These are phyloP conservation scores for Zizania palustris DNA, from an alignment of 202 grass and related monocot species.

Conservation along the genomic window DNA sequence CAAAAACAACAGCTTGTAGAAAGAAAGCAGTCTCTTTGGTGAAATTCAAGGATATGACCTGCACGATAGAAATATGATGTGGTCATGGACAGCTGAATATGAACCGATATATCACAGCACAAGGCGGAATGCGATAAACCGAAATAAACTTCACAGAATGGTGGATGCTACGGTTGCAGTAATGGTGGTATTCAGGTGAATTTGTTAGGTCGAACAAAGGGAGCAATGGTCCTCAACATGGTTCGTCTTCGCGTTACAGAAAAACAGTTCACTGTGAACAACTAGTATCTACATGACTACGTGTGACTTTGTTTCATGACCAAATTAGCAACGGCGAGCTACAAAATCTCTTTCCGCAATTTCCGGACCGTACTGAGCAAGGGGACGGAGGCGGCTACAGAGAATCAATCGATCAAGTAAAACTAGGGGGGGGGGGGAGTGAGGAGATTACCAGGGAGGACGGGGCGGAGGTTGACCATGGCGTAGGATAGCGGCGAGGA, in stretches of 20 bases:
- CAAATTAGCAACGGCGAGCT: not conserved
- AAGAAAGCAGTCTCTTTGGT: not conserved
- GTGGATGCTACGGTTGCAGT: not conserved
- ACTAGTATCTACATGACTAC: not conserved
- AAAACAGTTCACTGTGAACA: not conserved
- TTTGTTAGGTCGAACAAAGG: not conserved
- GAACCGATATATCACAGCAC: not conserved
- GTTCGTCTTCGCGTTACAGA: not conserved
- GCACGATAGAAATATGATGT: not conserved
- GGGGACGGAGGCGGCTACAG: not conserved
- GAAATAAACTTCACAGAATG: not conserved
- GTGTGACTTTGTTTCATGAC: not conserved
- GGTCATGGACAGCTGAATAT: not conserved
- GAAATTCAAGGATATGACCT: not conserved
- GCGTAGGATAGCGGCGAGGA: slow-evolving; percentile 77
- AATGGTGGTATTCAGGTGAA: not conserved
- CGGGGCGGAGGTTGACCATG: slow-evolving; percentile 85
- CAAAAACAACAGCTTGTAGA: not conserved
- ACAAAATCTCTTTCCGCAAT: not conserved
- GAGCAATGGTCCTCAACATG: too few relatives aligned
- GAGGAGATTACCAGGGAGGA: slow-evolving; percentile 62
- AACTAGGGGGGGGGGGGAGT: not conserved
- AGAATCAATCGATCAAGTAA: not conserved
- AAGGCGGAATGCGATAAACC: not conserved
- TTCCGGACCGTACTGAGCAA: too few relatives aligned